Percentiles rank a stretch among this genome's conserved stretches.
These are phyloP conservation scores for Phytophthora vignae DNA, from an alignment of 352 stramenopile genomes.

Conservation along the genomic window DNA sequence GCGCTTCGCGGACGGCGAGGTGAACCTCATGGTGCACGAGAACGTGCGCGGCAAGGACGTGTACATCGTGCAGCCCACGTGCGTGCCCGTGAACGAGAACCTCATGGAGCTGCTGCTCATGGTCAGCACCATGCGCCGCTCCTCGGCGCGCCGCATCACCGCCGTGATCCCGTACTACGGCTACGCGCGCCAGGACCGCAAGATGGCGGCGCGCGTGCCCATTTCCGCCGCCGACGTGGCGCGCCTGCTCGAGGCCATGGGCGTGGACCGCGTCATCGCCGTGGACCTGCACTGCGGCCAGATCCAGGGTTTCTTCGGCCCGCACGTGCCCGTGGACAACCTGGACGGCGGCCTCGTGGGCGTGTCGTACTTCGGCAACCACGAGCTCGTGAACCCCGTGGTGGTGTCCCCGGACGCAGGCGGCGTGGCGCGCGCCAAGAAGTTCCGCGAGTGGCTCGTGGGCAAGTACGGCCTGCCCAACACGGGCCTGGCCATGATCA, in stretches of 20 bases:
- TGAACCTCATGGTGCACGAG: constrained; percentile 99
- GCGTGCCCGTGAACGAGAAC: constrained; percentile 99
- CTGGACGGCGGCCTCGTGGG: constrained; percentile 95
- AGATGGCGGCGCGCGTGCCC: constrained; percentile 96
- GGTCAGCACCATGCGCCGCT: constrained; percentile 97
- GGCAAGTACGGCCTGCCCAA: constrained; percentile 98
- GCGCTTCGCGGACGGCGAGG: constrained; percentile 99
- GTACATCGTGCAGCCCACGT: constrained; percentile 99
- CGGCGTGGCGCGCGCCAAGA: constrained; percentile 99
- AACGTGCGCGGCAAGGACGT: constrained; percentile 99
- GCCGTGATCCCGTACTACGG: constrained; percentile 98
- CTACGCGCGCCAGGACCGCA: constrained; percentile 92
- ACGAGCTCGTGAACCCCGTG: constrained; percentile 99
- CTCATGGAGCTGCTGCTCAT: constrained; percentile 99
- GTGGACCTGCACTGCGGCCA: constrained; percentile 90
- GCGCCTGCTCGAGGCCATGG: constrained; percentile 87
- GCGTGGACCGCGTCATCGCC: constrained; percentile 88
- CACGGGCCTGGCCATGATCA: constrained; percentile 99
- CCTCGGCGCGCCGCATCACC: constrained; percentile 98
- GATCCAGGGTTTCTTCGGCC: constrained; percentile 99
- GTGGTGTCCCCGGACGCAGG: constrained; percentile 99
- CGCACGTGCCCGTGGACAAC: constrained; percentile 99
- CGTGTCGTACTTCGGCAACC: constrained; percentile 95
- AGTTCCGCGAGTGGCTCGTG: constrained; percentile 99
- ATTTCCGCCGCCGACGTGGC: constrained; percentile 96